Conservation (phyloP, 1,284 basidiomycete genomes). For the Thecaphora thlaspeos region DNA sequence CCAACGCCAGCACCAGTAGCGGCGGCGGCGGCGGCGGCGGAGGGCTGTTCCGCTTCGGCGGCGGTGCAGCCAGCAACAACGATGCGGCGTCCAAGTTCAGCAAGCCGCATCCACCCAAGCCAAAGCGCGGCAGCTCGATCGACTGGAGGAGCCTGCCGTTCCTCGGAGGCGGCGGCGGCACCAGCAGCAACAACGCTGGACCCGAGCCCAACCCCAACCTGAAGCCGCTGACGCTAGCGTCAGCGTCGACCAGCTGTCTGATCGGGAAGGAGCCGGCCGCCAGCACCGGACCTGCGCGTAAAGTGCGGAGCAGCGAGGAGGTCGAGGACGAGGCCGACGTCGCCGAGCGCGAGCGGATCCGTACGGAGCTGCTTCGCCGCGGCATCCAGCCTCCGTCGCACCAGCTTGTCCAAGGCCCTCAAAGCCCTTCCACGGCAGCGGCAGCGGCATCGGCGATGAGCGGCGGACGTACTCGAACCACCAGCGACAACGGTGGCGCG, state of each 20-base stretch:
- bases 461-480: too few species aligned
- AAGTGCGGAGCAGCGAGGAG: slow-evolving; percentile 35
- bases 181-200: slow-evolving; percentile 6
- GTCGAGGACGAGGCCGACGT: slow-evolving; percentile 40
- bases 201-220: slow-evolving; percentile 66
- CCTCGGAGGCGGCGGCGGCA: slow-evolving; percentile 22
- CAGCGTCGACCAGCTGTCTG: slow-evolving; percentile 16
- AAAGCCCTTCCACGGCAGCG: slow-evolving; percentile 8
- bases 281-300: slow-evolving; percentile 9
- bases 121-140: slow-evolving; percentile 27
- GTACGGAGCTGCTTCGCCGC: slow-evolving; percentile 35
- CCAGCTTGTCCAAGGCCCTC: slow-evolving; percentile 30
- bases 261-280: slow-evolving; percentile 5
- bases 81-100: not conserved
- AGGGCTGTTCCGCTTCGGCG: slow-evolving; percentile 28
- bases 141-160: slow-evolving; percentile 39
- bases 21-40: slow-evolving; percentile 5
- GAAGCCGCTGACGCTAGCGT: slow-evolving; percentile 68
- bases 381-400: slow-evolving; percentile 42
- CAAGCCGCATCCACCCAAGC: slow-evolving; percentile 8
- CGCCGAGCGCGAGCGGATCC: slow-evolving; percentile 42
- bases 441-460: slow-evolving; percentile 10
- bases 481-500: slow-evolving; percentile 4
- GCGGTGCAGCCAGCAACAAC: not conserved
- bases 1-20: slow-evolving; percentile 1